A percentile compares a stretch with the other conserved stretches of the same genome.
Conservation (phyloP, 2,329 filamentous ascomycete genomes). For the Phyllosticta ampelicida region DNA sequence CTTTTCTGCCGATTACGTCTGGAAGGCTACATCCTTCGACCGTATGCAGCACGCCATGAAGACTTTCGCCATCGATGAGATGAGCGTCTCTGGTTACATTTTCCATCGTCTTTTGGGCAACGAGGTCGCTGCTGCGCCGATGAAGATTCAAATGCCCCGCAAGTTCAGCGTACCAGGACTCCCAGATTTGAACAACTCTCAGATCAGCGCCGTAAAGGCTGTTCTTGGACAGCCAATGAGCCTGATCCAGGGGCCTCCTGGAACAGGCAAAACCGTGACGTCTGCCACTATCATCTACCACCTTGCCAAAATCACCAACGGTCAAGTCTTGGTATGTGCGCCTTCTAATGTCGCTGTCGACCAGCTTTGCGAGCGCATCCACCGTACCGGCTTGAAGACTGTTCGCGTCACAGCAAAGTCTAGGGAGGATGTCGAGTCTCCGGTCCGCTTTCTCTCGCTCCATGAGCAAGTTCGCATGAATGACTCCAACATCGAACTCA, state of each 20-base stretch:
- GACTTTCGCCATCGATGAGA: conserved; percentile 93
- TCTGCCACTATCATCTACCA: conserved; percentile 99
- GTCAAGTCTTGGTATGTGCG: conserved; percentile 90
- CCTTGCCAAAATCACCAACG: conserved; percentile 85
- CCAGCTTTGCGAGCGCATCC: conserved; percentile 93
- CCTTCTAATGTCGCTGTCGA: conserved; percentile 98
- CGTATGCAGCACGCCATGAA: conserved; percentile 99
- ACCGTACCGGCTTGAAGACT: conserved; percentile 87
- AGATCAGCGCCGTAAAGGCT: conserved; percentile 92
- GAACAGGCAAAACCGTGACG: conserved; percentile 96
- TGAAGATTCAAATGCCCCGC: conserved; percentile 92
- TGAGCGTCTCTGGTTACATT: conserved; percentile 97
- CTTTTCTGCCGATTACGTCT: conserved; percentile 97
- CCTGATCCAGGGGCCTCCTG: conserved; percentile 91
- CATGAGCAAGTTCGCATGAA: conserved; percentile 98
- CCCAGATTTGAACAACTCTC: conserved; percentile 88
- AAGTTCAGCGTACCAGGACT: conserved; percentile 94
- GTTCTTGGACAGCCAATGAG: conserved; percentile 89
- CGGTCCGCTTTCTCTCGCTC: conserved; percentile 86
- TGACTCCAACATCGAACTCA: conserved; percentile 86
- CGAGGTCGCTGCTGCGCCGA: conserved; percentile 84
- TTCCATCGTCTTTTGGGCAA: conserved; percentile 95
- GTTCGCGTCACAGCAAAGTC: conserved; percentile 98
- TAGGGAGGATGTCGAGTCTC: conserved; percentile 96
- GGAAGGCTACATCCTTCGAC: conserved; percentile 98